Base-by-base conservation (phyloP, 139 green algal species). In the Trebouxia sp. region DNA sequence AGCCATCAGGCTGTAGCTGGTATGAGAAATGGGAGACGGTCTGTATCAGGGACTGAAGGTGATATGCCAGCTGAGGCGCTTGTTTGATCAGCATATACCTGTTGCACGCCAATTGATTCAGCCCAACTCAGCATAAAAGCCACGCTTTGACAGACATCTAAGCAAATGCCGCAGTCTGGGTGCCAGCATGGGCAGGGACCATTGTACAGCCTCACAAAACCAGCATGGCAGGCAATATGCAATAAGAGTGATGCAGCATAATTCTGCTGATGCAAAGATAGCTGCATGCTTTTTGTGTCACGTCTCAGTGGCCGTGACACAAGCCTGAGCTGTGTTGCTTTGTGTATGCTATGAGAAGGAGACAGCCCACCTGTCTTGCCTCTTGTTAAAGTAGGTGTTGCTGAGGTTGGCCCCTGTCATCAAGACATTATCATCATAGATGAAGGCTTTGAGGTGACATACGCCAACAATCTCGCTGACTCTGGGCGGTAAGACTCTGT, bases 331-430 rank as follows among this genome's bases (percentile, higher is more conserved):
- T 62, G 20, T 15, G 20, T 62, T 62, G 50, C 17, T 20, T 62
- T 28, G 28, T 17, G 37, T 72, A 5, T 28, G 20, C 28, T n/a
- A n/a, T n/a, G n/a, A n/a, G n/a, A n/a, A n/a, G n/a, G n/a, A n/a
- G n/a, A n/a, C n/a, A n/a, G 41, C 32, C 20, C 20, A 88, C 3
- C 86, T 70, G 74, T 90, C 87, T 79, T 91, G 87, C 14, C 88
- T 76, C n/a, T 74, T 80, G n/a, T 58, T 83, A 15, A 92, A 88
- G 78, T 92, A 92, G 14, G 70, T 80, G 32, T 75, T 67, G 89
- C 77, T 87, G 35, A 92, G 50, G 77, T 92, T 92, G 58, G 88
- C 88, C 35, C 88, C 88, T 24, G 51, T 91, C 15, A 92, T 72
- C 6, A 92, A n/a, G 0, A 92, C 72, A 45, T 66, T 42, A 37